Conservation (phyloP, 2,329 filamentous ascomycete genomes). For the Proliferodiscus dingleyae region DNA sequence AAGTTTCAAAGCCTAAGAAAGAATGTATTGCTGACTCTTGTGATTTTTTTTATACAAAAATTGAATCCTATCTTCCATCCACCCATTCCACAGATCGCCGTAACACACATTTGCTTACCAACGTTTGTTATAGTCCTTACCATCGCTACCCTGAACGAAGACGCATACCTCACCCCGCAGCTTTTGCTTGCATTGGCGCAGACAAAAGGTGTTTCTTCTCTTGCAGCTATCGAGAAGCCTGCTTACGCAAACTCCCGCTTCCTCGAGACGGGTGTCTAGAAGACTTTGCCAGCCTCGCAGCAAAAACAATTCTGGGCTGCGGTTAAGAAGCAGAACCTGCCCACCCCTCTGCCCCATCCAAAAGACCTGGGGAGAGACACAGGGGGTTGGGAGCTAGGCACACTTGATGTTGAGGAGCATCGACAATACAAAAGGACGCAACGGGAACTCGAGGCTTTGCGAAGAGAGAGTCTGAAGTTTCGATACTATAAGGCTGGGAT, state of each 20-base stretch:
- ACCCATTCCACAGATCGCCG: no score
- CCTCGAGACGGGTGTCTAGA: constrained; percentile 24
- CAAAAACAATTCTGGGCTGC: constrained; percentile 28
- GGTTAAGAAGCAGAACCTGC: constrained; percentile 23
- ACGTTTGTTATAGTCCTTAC: constrained; percentile 23
- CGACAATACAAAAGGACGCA: constrained; percentile 17
- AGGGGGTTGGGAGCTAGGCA: constrained; percentile 20
- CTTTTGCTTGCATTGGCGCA: constrained; percentile 21
- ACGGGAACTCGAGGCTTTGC: constrained; percentile 18
- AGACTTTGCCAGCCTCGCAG: constrained; percentile 16
- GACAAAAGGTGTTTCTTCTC: constrained; percentile 17
- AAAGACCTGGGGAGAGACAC: constrained; percentile 21
- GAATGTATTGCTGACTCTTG: constrained; percentile 18
- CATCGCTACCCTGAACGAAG: constrained; percentile 24
- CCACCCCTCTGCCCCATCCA: constrained; percentile 23
- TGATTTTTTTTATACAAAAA: no score
- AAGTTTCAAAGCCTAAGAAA: constrained; percentile 16
- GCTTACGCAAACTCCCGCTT: constrained; percentile 22
- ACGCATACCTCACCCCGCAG: constrained; percentile 23
- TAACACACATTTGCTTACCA: no score
- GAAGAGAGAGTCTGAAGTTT: constrained; percentile 20
- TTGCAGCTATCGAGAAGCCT: constrained; percentile 23
- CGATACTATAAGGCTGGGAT: constrained; percentile 8
- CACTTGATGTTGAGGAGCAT: constrained; percentile 22
- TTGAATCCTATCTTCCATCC: no score